These are phyloP conservation scores for Zygosaccharomyces bisporus DNA, from an alignment of 805 yeast genomes.

Conservation along the genomic window DNA sequence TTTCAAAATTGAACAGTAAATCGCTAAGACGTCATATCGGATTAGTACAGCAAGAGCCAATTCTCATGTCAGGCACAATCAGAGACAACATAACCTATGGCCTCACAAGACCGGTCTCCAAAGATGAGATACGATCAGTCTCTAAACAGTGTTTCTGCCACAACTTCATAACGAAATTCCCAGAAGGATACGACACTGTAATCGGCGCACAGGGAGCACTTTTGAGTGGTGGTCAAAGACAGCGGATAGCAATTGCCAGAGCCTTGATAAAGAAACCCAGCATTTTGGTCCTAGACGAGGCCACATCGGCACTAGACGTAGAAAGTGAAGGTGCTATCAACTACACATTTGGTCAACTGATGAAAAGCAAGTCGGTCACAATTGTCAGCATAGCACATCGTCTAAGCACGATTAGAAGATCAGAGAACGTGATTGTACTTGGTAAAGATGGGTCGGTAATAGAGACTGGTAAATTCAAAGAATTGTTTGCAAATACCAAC, in stretches of 20 bases:
- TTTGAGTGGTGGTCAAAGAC: conserved; percentile 92
- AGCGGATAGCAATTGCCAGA: conserved; percentile 82
- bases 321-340: conserved; percentile 74
- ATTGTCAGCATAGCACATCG: conserved; percentile 92
- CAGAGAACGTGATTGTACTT: conserved; percentile 79
- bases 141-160: conserved; percentile 55
- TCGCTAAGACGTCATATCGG: conserved; percentile 57
- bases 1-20: conserved; percentile 45
- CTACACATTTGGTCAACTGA: conserved; percentile 64
- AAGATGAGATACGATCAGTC: conserved; percentile 43
- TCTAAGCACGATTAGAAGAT: conserved; percentile 81
- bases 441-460: conserved; percentile 78
- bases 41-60: conserved; percentile 75
- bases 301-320: conserved; percentile 83
- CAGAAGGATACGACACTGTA: conserved; percentile 60
- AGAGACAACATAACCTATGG: conserved; percentile 77
- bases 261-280: conserved; percentile 73
- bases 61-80: conserved; percentile 75
- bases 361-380: conserved; percentile 59
- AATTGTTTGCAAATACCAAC: conserved; percentile 46
- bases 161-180: conserved; percentile 55
- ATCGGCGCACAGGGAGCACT: conserved; percentile 64
- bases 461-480: conserved; percentile 64
- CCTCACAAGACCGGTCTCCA: conserved; percentile 59
- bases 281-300: conserved; percentile 77